Evolutionary conservation across 2,329 filamentous ascomycete genomes (phyloP).

Genomic region (Clonostachys solani): DNA sequence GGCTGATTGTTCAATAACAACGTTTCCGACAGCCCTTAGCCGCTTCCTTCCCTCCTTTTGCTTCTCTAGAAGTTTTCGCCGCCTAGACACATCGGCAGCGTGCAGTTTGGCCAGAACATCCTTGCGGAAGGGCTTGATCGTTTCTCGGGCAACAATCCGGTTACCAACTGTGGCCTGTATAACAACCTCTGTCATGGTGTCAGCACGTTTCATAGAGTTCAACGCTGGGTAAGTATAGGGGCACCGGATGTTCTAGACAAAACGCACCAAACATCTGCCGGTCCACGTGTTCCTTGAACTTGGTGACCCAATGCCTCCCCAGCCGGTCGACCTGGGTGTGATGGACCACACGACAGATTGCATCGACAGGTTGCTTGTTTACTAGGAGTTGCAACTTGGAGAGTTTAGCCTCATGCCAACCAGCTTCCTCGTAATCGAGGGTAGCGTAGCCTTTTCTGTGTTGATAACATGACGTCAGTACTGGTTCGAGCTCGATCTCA

Average conservation of each 20-base stretch:
- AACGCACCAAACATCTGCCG: conserved; percentile 77
- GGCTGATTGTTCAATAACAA: conserved; percentile 92
- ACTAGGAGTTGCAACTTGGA: conserved; percentile 90
- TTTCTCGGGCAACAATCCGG: conserved; percentile 84
- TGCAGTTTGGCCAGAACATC: conserved; percentile 93
- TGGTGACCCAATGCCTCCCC: conserved; percentile 83
- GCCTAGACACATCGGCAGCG: conserved; percentile 78
- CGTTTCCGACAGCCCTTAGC: conserved; percentile 79
- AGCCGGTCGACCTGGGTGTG: conserved; percentile 74
- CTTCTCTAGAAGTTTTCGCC: conserved; percentile 87
- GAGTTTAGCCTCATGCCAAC: conserved; percentile 75
- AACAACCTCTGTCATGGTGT: conserved; percentile 60
- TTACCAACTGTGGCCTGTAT: conserved; percentile 88
- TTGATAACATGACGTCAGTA: not conserved
- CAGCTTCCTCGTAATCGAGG: conserved; percentile 94
- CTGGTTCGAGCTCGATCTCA: not conserved
- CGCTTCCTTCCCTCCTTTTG: conserved; percentile 95
- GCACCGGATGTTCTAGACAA: conserved; percentile 1
- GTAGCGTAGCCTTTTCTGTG: conserved; percentile 82
- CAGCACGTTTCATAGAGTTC: not conserved
- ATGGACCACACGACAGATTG: conserved; percentile 88
- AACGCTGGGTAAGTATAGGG: not conserved
- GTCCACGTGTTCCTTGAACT: conserved; percentile 96
- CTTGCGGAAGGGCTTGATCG: conserved; percentile 93
- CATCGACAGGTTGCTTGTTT: conserved; percentile 90